phyloP scores from a whole-genome alignment of 2,329 filamentous ascomycete species.

The Cordyceps militaris region DNA sequence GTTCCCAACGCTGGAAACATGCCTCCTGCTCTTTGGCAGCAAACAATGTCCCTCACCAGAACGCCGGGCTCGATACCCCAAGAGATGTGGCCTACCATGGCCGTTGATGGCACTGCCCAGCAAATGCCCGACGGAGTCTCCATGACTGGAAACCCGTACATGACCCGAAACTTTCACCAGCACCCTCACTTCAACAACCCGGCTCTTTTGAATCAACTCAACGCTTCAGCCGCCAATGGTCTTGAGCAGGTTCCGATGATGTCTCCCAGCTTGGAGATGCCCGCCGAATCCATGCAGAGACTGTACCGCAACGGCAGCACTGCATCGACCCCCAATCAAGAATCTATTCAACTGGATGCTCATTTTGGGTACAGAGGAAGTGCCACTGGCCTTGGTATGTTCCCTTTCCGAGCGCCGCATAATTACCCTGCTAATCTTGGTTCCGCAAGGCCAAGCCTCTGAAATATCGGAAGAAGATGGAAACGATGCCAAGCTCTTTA shows the following conservation, averaged over 20 bases:
- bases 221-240: not conserved
- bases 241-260: constrained; percentile 8
- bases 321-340: constrained; percentile 8
- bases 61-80: constrained; percentile 6
- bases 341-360: constrained; percentile 7
- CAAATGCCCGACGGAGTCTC: not conserved
- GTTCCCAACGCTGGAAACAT: constrained; percentile 3
- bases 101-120: not conserved
- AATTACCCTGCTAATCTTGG: not conserved
- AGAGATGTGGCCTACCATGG: constrained; percentile 12
- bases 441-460: not conserved
- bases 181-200: constrained; percentile 6
- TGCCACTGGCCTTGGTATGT: constrained; percentile 4
- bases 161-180: constrained; percentile 3
- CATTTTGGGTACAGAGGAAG: constrained; percentile 9
- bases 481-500: constrained; percentile 7
- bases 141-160: constrained; percentile 7
- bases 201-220: constrained; percentile 3
- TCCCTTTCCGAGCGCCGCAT: too few relatives aligned
- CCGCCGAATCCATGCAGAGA: constrained; percentile 6
- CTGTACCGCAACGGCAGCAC: constrained; percentile 7
- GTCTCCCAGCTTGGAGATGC: constrained; percentile 7
- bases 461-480: constrained; percentile 12
- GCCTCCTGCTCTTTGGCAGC: constrained; percentile 8
- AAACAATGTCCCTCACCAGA: constrained; percentile 3